Evolutionary conservation across 192 early-diverging fungal genomes (phyloP).

Genomic region (Rhizoclosmatium globosum): DNA sequence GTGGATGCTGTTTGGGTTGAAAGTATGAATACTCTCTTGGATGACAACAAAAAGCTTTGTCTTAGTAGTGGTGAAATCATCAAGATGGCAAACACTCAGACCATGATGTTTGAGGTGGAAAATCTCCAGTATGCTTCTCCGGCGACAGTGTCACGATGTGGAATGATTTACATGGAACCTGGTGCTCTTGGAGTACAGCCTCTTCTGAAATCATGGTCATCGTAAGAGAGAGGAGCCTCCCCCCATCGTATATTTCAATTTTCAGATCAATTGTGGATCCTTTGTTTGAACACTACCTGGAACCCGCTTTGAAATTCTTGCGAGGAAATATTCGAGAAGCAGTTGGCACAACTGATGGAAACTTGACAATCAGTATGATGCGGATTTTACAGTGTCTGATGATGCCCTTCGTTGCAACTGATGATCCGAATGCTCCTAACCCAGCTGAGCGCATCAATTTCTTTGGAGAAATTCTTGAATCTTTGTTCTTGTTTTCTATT

Average conservation of each 20-base stretch:
- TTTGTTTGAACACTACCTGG: conserved; percentile 61
- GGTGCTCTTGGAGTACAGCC: conserved; percentile 62
- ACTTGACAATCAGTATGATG: conserved; percentile 60
- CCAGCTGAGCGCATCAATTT: conserved; percentile 40
- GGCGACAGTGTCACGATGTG: conserved; percentile 69
- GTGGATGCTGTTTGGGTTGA: conserved; percentile 75
- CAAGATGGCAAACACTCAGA: conserved; percentile 67
- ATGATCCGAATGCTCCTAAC: conserved; percentile 16
- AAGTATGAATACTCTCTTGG: conserved; percentile 68
- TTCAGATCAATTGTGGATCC: conserved; percentile 47
- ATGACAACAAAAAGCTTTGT: conserved; percentile 74
- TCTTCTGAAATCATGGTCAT: conserved; percentile 61
- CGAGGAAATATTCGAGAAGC: conserved; percentile 57
- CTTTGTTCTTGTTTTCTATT: conserved; percentile 63
- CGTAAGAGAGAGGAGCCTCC: conserved; percentile 47
- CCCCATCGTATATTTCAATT: conserved; percentile 29
- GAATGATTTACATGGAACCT: conserved; percentile 76
- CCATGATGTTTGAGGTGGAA: conserved; percentile 72
- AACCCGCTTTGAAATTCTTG: conserved; percentile 53
- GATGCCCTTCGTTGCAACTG: conserved; percentile 40
- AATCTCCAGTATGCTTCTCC: conserved; percentile 71
- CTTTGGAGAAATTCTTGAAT: conserved; percentile 56
- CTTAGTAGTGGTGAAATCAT: conserved; percentile 70
- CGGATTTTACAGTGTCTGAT: conserved; percentile 58
- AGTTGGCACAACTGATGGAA: conserved; percentile 63